phyloP scores from a whole-genome alignment of 345 rosid species.

The Ceriops zippeliana region DNA sequence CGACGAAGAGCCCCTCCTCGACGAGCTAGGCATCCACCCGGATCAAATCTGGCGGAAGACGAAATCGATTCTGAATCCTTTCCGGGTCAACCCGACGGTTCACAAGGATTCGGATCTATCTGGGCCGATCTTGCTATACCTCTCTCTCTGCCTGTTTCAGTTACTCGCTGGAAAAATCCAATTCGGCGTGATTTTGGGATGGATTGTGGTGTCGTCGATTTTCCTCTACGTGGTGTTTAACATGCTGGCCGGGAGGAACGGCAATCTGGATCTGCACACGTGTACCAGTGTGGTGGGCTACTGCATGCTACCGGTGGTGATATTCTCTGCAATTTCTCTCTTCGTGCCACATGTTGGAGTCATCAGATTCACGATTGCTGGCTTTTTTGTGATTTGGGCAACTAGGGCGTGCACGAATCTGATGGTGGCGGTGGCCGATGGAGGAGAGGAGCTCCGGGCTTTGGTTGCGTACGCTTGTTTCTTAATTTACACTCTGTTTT shows the following conservation, averaged over 20 bases:
- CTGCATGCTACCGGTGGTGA: constrained; percentile 73
- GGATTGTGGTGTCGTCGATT: constrained; percentile 91
- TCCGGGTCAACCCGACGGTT: constrained; percentile 59
- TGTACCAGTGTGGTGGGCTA: constrained; percentile 92
- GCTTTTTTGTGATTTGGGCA: constrained; percentile 74
- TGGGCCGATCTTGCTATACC: constrained; percentile 77
- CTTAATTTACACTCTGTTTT: constrained; percentile 85
- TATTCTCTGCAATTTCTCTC: constrained; percentile 67
- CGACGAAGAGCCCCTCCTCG: constrained; percentile 89
- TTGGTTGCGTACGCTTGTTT: constrained; percentile 90
- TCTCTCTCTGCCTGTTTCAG: constrained; percentile 77
- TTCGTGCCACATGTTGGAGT: constrained; percentile 67
- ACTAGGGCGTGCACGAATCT: constrained; percentile 68
- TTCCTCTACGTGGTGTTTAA: constrained; percentile 82
- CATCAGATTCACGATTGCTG: constrained; percentile 49
- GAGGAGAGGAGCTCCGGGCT: constrained; percentile 88
- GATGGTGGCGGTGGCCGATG: constrained; percentile 80
- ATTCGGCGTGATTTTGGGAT: constrained; percentile 85
- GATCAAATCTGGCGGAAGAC: constrained; percentile 95
- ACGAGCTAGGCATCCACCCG: constrained; percentile 96
- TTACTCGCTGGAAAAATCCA: constrained; percentile 90
- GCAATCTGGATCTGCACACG: constrained; percentile 76
- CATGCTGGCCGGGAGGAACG: constrained; percentile 90
- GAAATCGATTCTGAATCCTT: constrained; percentile 72
- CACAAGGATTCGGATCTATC: constrained; percentile 87